phyloP scores from a whole-genome alignment of 805 yeast genomes.

The Saturnispora dispora region DNA sequence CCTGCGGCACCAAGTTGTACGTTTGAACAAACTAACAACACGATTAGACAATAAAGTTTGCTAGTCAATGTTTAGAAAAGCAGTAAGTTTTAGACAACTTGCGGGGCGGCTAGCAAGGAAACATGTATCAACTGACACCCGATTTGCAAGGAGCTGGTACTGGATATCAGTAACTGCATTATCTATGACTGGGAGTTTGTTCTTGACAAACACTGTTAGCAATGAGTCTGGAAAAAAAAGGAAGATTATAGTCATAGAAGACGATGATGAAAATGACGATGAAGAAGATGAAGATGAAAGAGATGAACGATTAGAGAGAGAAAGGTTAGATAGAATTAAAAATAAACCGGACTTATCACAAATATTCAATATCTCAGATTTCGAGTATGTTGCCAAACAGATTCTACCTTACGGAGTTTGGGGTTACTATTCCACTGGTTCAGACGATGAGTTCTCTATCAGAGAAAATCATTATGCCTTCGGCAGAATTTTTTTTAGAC shows the following conservation, averaged over 20 bases:
- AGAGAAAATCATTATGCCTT: constrained; percentile 57
- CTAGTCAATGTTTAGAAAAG: background rate
- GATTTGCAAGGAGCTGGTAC: background rate
- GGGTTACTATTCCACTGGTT: constrained; percentile 85
- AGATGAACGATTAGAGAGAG: constrained; percentile 30
- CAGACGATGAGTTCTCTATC: constrained; percentile 82
- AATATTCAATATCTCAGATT: constrained; percentile 71
- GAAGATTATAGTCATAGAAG: constrained; percentile 19
- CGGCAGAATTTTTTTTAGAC: constrained; percentile 78
- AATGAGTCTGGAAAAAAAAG: constrained; percentile 10
- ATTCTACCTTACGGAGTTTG: constrained; percentile 68
- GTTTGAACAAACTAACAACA: background rate
- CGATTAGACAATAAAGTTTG: background rate
- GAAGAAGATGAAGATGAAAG: constrained; percentile 21
- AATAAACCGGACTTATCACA: constrained; percentile 60
- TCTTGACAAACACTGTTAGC: constrained; percentile 1
- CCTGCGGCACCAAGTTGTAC: background rate
- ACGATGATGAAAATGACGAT: constrained; percentile 20
- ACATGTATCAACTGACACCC: background rate
- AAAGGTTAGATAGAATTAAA: constrained; percentile 28
- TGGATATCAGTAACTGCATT: background rate
- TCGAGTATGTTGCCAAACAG: constrained; percentile 75
- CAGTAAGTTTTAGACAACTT: background rate
- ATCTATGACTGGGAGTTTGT: constrained; percentile 1
- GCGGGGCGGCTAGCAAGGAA: background rate